Percentiles rank a stretch among this genome's conserved stretches.
Conservation (phyloP, 495 filamentous ascomycete species). For the Friedmanniomyces endolithicus region DNA sequence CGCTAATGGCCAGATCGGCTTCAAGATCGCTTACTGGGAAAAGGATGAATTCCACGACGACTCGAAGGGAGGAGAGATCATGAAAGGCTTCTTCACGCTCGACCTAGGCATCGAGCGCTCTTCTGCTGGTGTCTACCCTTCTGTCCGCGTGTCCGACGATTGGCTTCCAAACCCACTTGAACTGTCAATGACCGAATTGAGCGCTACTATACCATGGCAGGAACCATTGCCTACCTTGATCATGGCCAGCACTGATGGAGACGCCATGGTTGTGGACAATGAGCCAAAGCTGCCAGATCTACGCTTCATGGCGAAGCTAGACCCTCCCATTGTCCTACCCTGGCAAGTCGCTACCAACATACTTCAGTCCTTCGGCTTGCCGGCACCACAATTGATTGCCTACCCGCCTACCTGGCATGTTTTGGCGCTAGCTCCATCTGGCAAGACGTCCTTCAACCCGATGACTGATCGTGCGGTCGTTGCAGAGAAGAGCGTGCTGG, state of each 20-base stretch:
- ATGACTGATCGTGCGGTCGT: constrained; percentile 15
- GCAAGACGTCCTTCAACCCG: constrained; percentile 16
- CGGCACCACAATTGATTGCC: constrained; percentile 28
- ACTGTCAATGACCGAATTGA: constrained; percentile 18
- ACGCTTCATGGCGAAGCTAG: constrained; percentile 69
- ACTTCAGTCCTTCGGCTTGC: constrained; percentile 47
- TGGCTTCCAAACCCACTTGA: constrained; percentile 54
- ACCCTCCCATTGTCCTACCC: constrained; percentile 71
- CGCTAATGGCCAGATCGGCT: constrained; percentile 52
- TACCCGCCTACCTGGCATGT: constrained; percentile 8
- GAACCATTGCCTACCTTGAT: constrained; percentile 41
- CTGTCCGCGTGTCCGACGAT: constrained; percentile 50
- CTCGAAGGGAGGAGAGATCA: constrained; percentile 10
- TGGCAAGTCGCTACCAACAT: constrained; percentile 54
- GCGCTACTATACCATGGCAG: constrained; percentile 51
- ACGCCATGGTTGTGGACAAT: constrained; percentile 38
- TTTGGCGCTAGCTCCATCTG: background rate
- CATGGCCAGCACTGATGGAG: constrained; percentile 17
- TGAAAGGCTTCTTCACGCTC: constrained; percentile 41
- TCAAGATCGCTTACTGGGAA: constrained; percentile 75
- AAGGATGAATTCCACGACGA: background rate
- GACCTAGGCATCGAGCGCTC: constrained; percentile 51
- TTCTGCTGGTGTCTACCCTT: constrained; percentile 38
- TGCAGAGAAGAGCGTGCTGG: constrained; percentile 23
- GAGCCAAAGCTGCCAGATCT: constrained; percentile 54